These are phyloP conservation scores for Aureobasidium sp. DNA, from an alignment of 2,329 filamentous ascomycete genomes.

Conservation along the genomic window DNA sequence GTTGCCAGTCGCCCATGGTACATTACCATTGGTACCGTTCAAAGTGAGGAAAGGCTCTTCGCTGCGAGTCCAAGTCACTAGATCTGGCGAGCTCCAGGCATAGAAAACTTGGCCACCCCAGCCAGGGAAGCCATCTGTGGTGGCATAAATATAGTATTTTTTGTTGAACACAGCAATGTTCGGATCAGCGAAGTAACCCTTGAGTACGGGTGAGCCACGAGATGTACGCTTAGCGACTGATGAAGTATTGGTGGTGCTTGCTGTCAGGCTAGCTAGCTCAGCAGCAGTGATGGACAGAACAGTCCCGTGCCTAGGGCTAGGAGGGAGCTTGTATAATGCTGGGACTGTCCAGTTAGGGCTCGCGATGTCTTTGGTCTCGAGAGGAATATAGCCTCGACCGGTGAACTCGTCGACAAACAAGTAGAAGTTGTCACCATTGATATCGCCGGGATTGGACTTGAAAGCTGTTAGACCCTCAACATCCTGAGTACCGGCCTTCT, in stretches of 20 bases:
- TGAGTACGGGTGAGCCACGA: slow-evolving; percentile 13
- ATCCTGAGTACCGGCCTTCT: slow-evolving; percentile 41
- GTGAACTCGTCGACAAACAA: slow-evolving; percentile 51
- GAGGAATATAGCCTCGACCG: slow-evolving; percentile 47
- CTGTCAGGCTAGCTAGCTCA: slow-evolving; percentile 34
- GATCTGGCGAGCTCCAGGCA: slow-evolving; percentile 41
- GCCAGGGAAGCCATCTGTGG: slow-evolving; percentile 39
- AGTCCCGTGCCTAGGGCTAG: slow-evolving; percentile 48
- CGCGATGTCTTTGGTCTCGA: slow-evolving; percentile 45
- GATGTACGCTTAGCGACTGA: not conserved
- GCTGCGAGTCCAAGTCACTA: slow-evolving; percentile 38
- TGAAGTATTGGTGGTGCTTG: not conserved
- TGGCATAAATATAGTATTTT: slow-evolving; percentile 44
- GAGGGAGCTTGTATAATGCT: slow-evolving; percentile 40
- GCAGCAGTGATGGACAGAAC: slow-evolving; percentile 46
- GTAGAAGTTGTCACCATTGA: slow-evolving; percentile 48
- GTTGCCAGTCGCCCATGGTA: slow-evolving; percentile 34
- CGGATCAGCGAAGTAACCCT: slow-evolving; percentile 36
- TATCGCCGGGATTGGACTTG: slow-evolving; percentile 44
- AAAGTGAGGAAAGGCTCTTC: slow-evolving; percentile 40
- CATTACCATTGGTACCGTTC: slow-evolving; percentile 40
- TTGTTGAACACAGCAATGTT: slow-evolving; percentile 41
- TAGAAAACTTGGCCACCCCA: slow-evolving; percentile 46
- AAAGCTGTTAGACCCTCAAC: slow-evolving; percentile 50
- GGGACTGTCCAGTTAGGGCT: slow-evolving; percentile 46